Percentiles rank a stretch among this genome's conserved stretches.
Conservation (phyloP, 768 basidiomycete species). For the Rhodosporidiobolus odoratus region DNA sequence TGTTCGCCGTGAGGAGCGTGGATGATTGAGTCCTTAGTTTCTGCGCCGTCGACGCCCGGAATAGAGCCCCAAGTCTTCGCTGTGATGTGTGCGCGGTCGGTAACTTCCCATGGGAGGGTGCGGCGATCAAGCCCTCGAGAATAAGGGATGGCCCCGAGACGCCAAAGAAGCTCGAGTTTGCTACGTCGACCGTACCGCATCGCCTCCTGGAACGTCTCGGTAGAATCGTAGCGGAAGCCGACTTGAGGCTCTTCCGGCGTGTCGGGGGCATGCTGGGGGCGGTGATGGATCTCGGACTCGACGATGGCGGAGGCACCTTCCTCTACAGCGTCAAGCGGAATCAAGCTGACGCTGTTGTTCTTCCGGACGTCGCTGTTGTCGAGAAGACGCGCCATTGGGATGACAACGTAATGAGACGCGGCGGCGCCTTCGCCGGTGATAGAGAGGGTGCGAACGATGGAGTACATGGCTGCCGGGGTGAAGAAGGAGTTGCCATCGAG, state of each 20-base stretch:
- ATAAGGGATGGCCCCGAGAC: slow-evolving; percentile 43
- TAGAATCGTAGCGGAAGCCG: slow-evolving; percentile 44
- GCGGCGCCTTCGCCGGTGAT: slow-evolving; percentile 38
- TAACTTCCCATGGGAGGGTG: slow-evolving; percentile 42
- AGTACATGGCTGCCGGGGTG: slow-evolving; percentile 41
- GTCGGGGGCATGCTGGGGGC: slow-evolving; percentile 27
- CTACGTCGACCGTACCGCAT: slow-evolving; percentile 45
- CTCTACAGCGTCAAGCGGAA: slow-evolving; percentile 21
- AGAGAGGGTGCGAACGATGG: slow-evolving; percentile 38
- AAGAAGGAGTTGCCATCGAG: slow-evolving; percentile 46
- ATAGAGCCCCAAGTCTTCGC: slow-evolving; percentile 37
- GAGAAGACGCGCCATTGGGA: slow-evolving; percentile 43
- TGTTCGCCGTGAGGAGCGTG: slow-evolving; percentile 26
- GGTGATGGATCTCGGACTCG: slow-evolving; percentile 29
- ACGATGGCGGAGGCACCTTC: slow-evolving; percentile 26
- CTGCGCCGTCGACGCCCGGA: slow-evolving; percentile 26
- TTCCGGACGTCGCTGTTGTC: slow-evolving; percentile 39
- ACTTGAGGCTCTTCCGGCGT: slow-evolving; percentile 44
- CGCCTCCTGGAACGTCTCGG: slow-evolving; percentile 39
- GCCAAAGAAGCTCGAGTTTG: slow-evolving; percentile 45
- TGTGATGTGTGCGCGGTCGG: slow-evolving; percentile 42
- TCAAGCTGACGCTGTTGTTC: slow-evolving; percentile 36
- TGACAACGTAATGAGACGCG: slow-evolving; percentile 38
- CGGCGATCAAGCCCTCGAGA: slow-evolving; percentile 40
- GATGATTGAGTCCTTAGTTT: slow-evolving; percentile 23